Evolutionary conservation across 208 protist species (phyloP).

Genomic region (Entamoeba nuttalli): DNA sequence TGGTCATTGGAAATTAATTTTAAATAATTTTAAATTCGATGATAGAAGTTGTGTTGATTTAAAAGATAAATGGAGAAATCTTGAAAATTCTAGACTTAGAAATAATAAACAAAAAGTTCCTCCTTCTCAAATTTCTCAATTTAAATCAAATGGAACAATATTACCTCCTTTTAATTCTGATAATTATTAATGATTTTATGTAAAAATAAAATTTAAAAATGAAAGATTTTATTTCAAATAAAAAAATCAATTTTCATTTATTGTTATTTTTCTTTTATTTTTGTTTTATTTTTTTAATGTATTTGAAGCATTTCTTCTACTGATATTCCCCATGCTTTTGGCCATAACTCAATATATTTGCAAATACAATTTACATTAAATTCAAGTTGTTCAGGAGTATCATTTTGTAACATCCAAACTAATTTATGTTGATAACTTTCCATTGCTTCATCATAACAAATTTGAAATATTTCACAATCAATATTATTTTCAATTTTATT

Average conservation of each 20-base stretch:
- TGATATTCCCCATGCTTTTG: not conserved
- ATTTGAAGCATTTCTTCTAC: not conserved
- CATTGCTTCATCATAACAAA: conserved; percentile 13
- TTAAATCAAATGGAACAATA: not conserved
- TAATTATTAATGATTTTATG: not conserved
- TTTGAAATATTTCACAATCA: conserved; percentile 17
- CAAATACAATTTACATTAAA: not conserved
- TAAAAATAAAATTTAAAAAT: too few relatives aligned
- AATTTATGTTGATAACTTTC: conserved; percentile 14
- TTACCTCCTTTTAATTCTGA: not conserved
- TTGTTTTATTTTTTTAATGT: too few relatives aligned
- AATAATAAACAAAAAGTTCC: not conserved
- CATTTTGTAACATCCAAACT: conserved; percentile 4
- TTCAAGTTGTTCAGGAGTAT: conserved; percentile 7
- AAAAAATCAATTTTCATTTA: too few relatives aligned
- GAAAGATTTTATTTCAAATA: too few relatives aligned
- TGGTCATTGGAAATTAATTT: not conserved
- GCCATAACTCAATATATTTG: not conserved
- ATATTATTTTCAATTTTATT: conserved; percentile 11
- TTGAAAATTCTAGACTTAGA: not conserved
- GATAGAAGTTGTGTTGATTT: not conserved
- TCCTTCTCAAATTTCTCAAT: too few relatives aligned
- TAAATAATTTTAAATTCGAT: not conserved
- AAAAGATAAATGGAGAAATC: not conserved
- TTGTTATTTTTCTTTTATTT: too few relatives aligned